Base-by-base conservation (phyloP, 805 yeast genomes). In the Teunomyces kruisii region DNA sequence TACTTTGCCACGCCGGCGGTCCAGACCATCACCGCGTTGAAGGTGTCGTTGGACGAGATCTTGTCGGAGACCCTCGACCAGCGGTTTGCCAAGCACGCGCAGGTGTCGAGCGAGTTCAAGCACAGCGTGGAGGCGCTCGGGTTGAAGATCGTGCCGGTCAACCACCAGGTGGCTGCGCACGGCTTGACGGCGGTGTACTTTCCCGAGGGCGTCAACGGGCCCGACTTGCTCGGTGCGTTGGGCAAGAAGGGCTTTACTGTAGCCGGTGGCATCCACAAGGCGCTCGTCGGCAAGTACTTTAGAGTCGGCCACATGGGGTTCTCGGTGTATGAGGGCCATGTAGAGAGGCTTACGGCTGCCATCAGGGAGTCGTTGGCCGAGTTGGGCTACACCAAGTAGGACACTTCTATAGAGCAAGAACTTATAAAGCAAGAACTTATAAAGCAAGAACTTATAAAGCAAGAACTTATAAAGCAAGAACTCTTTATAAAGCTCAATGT, bases 1-100 rank as follows among this genome's bases (percentile, higher is more conserved):
- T 94, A 91, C 73, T 92, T 89, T 62, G 96, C 97, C n/a, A 92
- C 97, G 6, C 97, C 97, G n/a, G 86, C 97, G 0, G 85, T 88
- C 38, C 97, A 89, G 70, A 77, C 86, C 49, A 73, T 92, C 49
- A 86, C 86, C 59, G 91, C 97, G 12, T 76, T 89, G 57, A 81
- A 81, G 62, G 86, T 78, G 3, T 83, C 97, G 4, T 76, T 91
- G 52, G 78, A 76, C 45, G 90, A 87, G 62, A 83, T 90, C 51
- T 68, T 88, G 46, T 68, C 76, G 31, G 72, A 74, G 48, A 38
- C 65, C 4, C 68, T 91, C 46, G 83, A 79, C 47, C 68, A 66
- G 44, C 77, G 96, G 62, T 75, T 88, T 57, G 74, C 73, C 30
- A 75, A 75, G 51, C 95, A 91, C 63, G 76, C 70, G 29, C 64